A percentile compares a stretch with the other conserved stretches of the same genome.
Evolutionary conservation across 352 stramenopile species (phyloP).

Genomic region (Pythium aquatile): DNA sequence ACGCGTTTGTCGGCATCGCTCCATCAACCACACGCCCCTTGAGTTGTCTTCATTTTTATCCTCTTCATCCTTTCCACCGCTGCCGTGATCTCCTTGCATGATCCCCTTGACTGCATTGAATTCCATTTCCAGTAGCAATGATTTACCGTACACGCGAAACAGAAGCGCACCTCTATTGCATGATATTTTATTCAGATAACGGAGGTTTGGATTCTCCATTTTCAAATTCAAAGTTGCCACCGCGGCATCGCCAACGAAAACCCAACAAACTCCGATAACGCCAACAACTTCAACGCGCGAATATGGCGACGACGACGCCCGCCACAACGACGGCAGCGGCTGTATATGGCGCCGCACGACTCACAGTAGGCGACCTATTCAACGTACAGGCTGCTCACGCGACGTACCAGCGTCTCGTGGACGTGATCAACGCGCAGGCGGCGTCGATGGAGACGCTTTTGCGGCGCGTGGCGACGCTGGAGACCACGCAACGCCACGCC

Average conservation of each 20-base stretch:
- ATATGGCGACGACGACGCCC: constrained; percentile 1
- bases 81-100: neutral
- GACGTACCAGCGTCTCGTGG: constrained; percentile 54
- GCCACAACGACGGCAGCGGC: neutral
- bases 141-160: neutral
- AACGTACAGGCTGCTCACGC: constrained; percentile 46
- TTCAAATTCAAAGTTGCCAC: neutral
- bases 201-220: no score
- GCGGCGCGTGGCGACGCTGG: constrained; percentile 29
- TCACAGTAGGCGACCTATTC: constrained; percentile 50
- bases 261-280: neutral
- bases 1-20: constrained; percentile 57
- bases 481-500: constrained; percentile 30
- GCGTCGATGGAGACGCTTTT: constrained; percentile 36
- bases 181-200: no score
- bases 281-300: neutral
- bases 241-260: neutral
- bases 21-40: constrained; percentile 17
- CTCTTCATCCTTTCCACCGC: neutral
- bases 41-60: neutral
- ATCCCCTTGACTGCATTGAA: no score
- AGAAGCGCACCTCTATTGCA: no score
- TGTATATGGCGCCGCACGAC: neutral
- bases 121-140: no score
- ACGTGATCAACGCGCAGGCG: constrained; percentile 62